Evolutionary conservation across 2,329 filamentous ascomycete genomes (phyloP), one percentile per base, ranked within the genome.

Genomic region (Cryphonectria nitschkei): DNA sequence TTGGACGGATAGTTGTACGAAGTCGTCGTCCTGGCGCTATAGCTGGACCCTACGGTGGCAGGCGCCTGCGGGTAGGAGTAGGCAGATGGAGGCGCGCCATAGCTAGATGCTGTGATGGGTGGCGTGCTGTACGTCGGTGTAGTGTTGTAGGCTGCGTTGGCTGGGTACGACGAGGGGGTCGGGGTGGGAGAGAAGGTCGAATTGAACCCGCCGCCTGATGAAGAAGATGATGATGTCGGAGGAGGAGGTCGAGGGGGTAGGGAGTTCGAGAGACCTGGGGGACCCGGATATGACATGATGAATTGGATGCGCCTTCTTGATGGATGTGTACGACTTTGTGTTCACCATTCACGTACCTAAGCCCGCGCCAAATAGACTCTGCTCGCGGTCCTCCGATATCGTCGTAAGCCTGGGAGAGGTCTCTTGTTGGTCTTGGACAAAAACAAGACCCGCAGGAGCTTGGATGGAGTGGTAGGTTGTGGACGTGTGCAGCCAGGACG

Each of bases 271-370:
- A 88, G 84, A 89, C 92, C 92, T 93, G 93, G 92, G 92, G 92
- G 92, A 80, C 91, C 91, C 83, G 92, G 91, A 87, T 93, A 93
- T 83, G 92, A 91, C 93, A 95, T 95, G 87, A 90, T 90, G 88
- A 90, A 90, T 83, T 82, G 79, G 86, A 82, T 79, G 78, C 76
- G 78, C 76, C 77, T 77, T 76, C 70, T 67, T 65, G 58, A 74
- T 76, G 73, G 73, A 74, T 76, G 74, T 76, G 74, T 71, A 72
- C 73, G 70, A 71, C 73, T 76, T 74, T 78, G 72, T 64, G 74
- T 77, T 74, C 75, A 74, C 52, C 26, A 78, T 76, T 77, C 76
- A 83, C 85, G 85, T 87, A 87, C 85, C 85, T 86, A 76, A 77
- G 65, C 77, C 77, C 73, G 73, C 69, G 69, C 68, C 71, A 50